Conservation (phyloP, 1,139 yeast species). For the Taphrina wiesneri region DNA sequence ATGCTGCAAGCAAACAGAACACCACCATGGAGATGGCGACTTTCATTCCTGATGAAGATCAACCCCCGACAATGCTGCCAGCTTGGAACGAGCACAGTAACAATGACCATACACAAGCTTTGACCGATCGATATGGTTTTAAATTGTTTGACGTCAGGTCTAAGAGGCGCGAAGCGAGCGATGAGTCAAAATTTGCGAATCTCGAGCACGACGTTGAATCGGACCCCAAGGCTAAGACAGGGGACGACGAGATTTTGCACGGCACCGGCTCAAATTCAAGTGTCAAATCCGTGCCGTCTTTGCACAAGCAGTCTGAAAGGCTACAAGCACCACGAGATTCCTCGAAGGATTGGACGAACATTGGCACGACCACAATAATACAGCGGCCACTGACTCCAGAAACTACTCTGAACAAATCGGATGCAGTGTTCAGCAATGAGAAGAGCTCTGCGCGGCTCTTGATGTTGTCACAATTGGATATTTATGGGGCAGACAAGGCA, state of each 20-base stretch:
- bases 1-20: not conserved
- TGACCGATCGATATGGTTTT: constrained; percentile 58
- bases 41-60: constrained; percentile 46
- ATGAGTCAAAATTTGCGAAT: not conserved
- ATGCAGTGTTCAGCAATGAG: constrained; percentile 22
- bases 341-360: not conserved
- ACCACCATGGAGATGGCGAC: constrained; percentile 53
- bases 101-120: constrained; percentile 18
- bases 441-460: constrained; percentile 36
- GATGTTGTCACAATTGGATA: constrained; percentile 45
- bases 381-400: constrained; percentile 25
- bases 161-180: constrained; percentile 3
- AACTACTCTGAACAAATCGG: constrained; percentile 15
- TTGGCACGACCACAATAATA: not conserved
- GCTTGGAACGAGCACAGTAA: constrained; percentile 44
- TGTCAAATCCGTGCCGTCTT: no score
- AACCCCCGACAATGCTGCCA: constrained; percentile 47
- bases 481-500: constrained; percentile 45
- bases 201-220: not conserved
- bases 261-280: no score
- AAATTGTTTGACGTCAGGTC: constrained; percentile 43
- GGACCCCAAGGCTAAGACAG: no score
- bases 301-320: not conserved
- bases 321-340: not conserved
- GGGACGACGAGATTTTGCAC: no score